Evolutionary conservation across 768 basidiomycete genomes (phyloP).

Genomic region (Termitomyces sp.): DNA sequence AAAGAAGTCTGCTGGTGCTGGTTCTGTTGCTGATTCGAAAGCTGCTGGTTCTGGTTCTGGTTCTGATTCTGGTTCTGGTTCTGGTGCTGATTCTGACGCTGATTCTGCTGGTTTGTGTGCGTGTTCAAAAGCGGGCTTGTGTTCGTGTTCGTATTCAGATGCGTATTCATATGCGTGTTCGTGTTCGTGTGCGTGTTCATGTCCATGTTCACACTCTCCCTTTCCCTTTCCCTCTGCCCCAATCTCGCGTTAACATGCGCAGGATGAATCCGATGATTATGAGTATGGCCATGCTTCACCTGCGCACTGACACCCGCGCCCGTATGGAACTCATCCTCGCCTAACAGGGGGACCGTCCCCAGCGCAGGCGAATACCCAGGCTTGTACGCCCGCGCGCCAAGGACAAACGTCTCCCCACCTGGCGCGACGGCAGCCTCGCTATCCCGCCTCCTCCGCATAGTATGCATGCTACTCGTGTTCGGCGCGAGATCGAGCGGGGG

Average conservation of each 20-base stretch:
- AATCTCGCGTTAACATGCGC: slow-evolving; percentile 10
- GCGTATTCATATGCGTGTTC: slow-evolving; percentile 7
- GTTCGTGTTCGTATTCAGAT: slow-evolving; percentile 7
- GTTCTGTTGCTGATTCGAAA: not conserved
- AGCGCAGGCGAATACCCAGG: slow-evolving; percentile 16
- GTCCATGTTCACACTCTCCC: slow-evolving; percentile 2
- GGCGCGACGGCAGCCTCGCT: slow-evolving; percentile 5
- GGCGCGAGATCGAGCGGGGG: slow-evolving; percentile 26
- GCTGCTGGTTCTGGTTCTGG: not conserved
- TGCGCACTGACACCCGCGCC: not conserved
- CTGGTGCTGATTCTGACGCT: not conserved
- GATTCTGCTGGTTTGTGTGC: not conserved
- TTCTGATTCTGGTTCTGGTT: no score
- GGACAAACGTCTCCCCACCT: slow-evolving; percentile 3
- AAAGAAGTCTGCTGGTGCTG: slow-evolving; percentile 3
- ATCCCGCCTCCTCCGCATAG: slow-evolving; percentile 13
- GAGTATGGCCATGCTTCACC: slow-evolving; percentile 6
- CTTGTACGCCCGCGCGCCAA: slow-evolving; percentile 24
- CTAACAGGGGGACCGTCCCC: slow-evolving; percentile 17
- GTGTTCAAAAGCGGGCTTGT: slow-evolving; percentile 9
- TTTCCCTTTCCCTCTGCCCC: not conserved
- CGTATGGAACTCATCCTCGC: slow-evolving; percentile 33
- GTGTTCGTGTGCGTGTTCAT: slow-evolving; percentile 10
- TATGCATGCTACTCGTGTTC: not conserved
- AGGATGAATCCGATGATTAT: slow-evolving; percentile 10